Conservation (phyloP, 2,329 filamentous ascomycete genomes). For the Penicillium sp. region DNA sequence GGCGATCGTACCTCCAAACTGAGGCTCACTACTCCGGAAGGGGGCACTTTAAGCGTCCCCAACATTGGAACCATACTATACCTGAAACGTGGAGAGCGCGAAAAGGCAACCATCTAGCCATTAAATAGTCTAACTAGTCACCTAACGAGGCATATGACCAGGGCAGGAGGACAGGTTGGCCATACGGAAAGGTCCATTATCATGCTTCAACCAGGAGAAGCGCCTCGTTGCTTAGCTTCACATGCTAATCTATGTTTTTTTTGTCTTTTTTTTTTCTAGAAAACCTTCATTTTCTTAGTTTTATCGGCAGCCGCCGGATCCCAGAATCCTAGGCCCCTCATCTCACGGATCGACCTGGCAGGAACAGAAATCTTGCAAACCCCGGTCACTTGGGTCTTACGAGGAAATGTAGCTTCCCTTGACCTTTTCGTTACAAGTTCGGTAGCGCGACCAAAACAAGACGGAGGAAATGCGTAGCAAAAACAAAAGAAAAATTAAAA, state of each 20-base stretch:
- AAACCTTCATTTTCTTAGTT: conserved; percentile 24
- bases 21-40: neutral
- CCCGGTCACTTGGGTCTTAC: conserved; percentile 1
- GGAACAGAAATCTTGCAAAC: neutral
- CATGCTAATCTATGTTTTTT: conserved; percentile 9
- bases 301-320: conserved; percentile 21
- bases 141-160: neutral
- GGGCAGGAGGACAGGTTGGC: neutral
- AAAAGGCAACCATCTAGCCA: neutral
- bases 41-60: neutral
- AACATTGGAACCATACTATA: conserved; percentile 10
- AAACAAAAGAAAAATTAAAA: neutral
- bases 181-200: neutral
- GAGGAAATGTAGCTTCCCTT: neutral
- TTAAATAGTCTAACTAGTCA: neutral
- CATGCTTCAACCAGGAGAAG: neutral
- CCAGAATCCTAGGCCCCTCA: conserved; percentile 5
- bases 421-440: neutral
- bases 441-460: neutral
- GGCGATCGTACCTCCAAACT: neutral
- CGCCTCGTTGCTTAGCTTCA: conserved; percentile 11
- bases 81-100: conserved; percentile 13
- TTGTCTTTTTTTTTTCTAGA: conserved; percentile 13
- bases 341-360: conserved; percentile 7
- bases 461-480: neutral